Conservation (phyloP, 768 basidiomycete genomes). For the Hericium coralloides region DNA sequence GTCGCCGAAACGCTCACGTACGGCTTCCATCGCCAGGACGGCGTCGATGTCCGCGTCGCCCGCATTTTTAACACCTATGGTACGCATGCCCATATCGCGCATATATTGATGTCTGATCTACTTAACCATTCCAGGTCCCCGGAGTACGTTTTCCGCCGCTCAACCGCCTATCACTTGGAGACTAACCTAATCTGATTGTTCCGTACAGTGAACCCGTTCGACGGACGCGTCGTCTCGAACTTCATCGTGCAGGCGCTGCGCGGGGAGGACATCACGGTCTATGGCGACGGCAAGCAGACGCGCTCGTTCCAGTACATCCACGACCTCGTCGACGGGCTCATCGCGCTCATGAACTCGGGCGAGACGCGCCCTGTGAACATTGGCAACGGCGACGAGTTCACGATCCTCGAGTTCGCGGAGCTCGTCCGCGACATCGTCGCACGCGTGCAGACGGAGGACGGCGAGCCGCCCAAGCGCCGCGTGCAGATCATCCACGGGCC, state of each 20-base stretch:
- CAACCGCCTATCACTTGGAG: constrained; percentile 2
- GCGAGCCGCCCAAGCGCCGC: constrained; percentile 37
- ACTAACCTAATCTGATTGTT: background rate
- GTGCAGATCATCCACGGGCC: constrained; percentile 69
- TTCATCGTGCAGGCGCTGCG: constrained; percentile 97
- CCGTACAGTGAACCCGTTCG: constrained; percentile 80
- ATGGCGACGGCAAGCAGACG: constrained; percentile 89
- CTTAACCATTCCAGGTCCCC: constrained; percentile 32
- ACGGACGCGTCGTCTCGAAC: constrained; percentile 97
- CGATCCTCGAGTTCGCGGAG: constrained; percentile 89
- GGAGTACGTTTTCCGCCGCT: constrained; percentile 41
- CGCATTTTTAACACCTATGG: constrained; percentile 98
- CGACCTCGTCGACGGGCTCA: constrained; percentile 91
- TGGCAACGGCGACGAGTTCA: constrained; percentile 93
- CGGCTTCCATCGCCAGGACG: constrained; percentile 90
- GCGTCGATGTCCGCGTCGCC: constrained; percentile 92
- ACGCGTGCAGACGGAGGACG: constrained; percentile 85
- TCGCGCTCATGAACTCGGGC: constrained; percentile 89
- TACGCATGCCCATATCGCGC: constrained; percentile 11
- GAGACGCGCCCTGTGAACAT: constrained; percentile 95
- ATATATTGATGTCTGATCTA: background rate
- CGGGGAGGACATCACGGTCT: constrained; percentile 95
- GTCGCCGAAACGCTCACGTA: constrained; percentile 98
- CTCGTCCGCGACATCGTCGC: constrained; percentile 88
- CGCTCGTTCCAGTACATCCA: constrained; percentile 98